These are phyloP conservation scores for Cymbopogon flexuosus DNA, from an alignment of 202 grass and related monocot species.

Conservation along the genomic window DNA sequence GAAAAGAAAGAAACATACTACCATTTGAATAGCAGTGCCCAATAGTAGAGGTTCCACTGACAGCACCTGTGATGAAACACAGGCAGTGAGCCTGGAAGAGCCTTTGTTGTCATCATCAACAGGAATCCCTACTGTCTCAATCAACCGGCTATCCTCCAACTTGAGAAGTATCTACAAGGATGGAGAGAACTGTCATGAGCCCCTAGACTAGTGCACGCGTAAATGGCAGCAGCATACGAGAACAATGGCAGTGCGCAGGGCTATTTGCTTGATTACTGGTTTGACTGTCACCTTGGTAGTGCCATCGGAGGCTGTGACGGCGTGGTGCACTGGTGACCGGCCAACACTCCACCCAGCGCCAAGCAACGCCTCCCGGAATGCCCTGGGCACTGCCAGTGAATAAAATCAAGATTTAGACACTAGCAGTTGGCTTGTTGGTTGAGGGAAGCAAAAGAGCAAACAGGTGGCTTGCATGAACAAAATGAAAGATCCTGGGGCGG, in stretches of 20 bases:
- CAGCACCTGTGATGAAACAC: slow-evolving; percentile 83
- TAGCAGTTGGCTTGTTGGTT: not conserved
- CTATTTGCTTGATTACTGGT: not conserved
- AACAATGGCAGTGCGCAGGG: not conserved
- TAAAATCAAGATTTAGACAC: not conserved
- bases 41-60: not conserved
- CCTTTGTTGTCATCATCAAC: slow-evolving; percentile 61
- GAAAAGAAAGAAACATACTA: slow-evolving; percentile 9
- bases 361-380: slow-evolving; percentile 60
- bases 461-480: not conserved
- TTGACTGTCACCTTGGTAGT: slow-evolving; percentile 57
- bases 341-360: slow-evolving; percentile 68
- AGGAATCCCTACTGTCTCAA: slow-evolving; percentile 91
- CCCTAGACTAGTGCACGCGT: not conserved
- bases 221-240: not conserved
- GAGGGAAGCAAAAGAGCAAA: slow-evolving; percentile 33
- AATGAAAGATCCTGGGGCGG: not conserved
- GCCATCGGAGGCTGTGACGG: slow-evolving; percentile 67
- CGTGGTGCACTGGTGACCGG: slow-evolving; percentile 70
- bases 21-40: not conserved
- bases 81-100: slow-evolving; percentile 70
- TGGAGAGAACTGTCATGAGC: not conserved
- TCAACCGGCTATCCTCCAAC: slow-evolving; percentile 83
- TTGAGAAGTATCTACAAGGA: slow-evolving; percentile 79
- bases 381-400: slow-evolving; percentile 59